A percentile compares a stretch with the other conserved stretches of the same genome.
Conservation (phyloP, 2,329 filamentous ascomycete species). For the Aspergillus alliaceus region DNA sequence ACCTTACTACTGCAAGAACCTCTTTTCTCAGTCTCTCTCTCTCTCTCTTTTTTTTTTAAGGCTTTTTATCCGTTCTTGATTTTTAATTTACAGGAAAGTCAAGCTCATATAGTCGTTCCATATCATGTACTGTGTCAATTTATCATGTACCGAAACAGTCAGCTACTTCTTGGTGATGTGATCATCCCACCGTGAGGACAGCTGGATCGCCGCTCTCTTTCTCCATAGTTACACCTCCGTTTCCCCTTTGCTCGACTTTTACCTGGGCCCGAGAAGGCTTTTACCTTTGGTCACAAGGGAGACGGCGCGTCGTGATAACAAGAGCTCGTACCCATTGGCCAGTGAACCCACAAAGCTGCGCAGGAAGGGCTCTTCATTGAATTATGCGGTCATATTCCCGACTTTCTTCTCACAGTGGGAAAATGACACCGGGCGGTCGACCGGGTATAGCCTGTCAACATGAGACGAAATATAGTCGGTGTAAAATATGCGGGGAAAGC, state of each 20-base stretch:
- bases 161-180: constrained; percentile 30
- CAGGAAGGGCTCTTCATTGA: constrained; percentile 19
- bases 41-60: constrained; percentile 4
- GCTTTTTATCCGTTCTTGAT: too few relatives aligned
- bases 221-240: constrained; percentile 32
- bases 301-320: constrained; percentile 27
- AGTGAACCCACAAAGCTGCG: constrained; percentile 29
- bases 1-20: too few relatives aligned
- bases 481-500: constrained; percentile 25
- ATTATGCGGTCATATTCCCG: constrained; percentile 16
- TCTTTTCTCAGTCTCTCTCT: neutral
- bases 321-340: constrained; percentile 25
- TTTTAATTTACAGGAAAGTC: too few relatives aligned
- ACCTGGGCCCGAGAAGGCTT: constrained; percentile 18
- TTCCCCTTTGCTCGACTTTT: constrained; percentile 28
- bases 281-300: constrained; percentile 28
- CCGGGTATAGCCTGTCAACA: constrained; percentile 28
- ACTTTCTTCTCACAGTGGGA: constrained; percentile 31
- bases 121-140: too few relatives aligned
- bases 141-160: constrained; percentile 25
- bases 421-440: constrained; percentile 24
- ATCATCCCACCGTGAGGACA: constrained; percentile 30
- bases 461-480: constrained; percentile 33
- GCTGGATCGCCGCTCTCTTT: constrained; percentile 20
- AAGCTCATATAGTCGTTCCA: too few relatives aligned